Evolutionary conservation across 2,329 filamentous ascomycete genomes (phyloP).

Genomic region (Sclerotinia minor): DNA sequence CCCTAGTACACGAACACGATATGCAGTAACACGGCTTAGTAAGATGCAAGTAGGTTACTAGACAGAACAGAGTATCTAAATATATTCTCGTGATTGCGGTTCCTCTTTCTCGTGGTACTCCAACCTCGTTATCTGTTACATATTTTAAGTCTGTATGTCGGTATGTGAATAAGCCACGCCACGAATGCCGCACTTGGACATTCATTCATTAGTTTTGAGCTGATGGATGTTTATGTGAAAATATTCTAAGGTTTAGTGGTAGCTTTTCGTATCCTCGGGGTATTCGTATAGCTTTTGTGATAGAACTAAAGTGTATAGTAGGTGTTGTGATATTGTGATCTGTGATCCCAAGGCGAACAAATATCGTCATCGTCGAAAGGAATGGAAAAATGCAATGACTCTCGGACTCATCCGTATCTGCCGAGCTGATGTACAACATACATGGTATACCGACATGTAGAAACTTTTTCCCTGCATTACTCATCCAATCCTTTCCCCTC

Average conservation of each 20-base stretch:
- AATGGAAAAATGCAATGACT: neutral
- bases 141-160: neutral
- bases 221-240: neutral
- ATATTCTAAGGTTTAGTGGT: neutral
- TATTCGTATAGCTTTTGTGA: too few species aligned
- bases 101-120: neutral
- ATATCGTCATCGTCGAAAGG: neutral
- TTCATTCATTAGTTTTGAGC: neutral
- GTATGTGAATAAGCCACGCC: neutral
- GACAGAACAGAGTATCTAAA: neutral
- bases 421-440: slow-evolving; percentile 13
- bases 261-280: neutral
- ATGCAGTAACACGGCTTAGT: neutral
- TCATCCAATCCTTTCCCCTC: slow-evolving; percentile 7
- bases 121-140: neutral
- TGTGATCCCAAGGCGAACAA: neutral
- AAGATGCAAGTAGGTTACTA: neutral
- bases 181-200: neutral
- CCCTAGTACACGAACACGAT: neutral
- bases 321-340: too few species aligned
- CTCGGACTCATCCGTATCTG: slow-evolving; percentile 1
- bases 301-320: neutral
- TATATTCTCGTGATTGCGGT: neutral
- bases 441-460: neutral
- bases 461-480: neutral